A percentile compares a stretch with the other conserved stretches of the same genome.
Evolutionary conservation across 768 basidiomycete genomes (phyloP).

Genomic region (Hortiboletus flavorubellus): DNA sequence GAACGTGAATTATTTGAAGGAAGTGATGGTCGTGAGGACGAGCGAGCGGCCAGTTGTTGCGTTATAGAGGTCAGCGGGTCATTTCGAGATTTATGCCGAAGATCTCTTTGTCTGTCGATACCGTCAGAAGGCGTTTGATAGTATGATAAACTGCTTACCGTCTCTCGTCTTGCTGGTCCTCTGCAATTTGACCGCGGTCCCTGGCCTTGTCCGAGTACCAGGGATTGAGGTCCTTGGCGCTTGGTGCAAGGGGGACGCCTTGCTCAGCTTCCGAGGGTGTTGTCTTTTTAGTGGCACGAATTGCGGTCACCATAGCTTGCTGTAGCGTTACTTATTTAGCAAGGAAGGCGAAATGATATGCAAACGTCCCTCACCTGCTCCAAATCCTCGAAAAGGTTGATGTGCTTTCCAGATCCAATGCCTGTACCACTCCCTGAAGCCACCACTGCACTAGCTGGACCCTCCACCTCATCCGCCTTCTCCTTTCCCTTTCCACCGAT

Average conservation of each 20-base stretch:
- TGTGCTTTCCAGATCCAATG: constrained; percentile 53
- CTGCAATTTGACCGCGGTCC: constrained; percentile 25
- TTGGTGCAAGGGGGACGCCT: constrained; percentile 71
- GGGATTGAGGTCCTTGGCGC: constrained; percentile 72
- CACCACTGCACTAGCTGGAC: background rate
- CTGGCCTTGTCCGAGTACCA: constrained; percentile 56
- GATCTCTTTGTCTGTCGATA: constrained; percentile 53
- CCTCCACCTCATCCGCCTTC: constrained; percentile 33
- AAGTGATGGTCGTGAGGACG: constrained; percentile 11
- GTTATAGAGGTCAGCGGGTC: constrained; percentile 78
- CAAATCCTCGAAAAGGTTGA: constrained; percentile 83
- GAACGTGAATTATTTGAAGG: constrained; percentile 15
- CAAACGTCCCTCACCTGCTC: constrained; percentile 49
- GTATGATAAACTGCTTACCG: constrained; percentile 28
- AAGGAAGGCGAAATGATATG: background rate
- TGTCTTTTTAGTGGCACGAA: constrained; percentile 48
- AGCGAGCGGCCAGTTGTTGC: constrained; percentile 51
- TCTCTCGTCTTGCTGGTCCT: constrained; percentile 33
- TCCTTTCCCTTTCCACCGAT: constrained; percentile 35
- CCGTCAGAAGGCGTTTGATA: background rate
- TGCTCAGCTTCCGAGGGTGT: constrained; percentile 56
- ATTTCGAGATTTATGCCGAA: constrained; percentile 55
- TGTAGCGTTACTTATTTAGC: constrained; percentile 14
- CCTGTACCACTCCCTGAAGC: background rate
- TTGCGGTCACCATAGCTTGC: constrained; percentile 45